Conservation (phyloP, 306 rosid genomes). For the Cotoneaster glaucophyllus region DNA sequence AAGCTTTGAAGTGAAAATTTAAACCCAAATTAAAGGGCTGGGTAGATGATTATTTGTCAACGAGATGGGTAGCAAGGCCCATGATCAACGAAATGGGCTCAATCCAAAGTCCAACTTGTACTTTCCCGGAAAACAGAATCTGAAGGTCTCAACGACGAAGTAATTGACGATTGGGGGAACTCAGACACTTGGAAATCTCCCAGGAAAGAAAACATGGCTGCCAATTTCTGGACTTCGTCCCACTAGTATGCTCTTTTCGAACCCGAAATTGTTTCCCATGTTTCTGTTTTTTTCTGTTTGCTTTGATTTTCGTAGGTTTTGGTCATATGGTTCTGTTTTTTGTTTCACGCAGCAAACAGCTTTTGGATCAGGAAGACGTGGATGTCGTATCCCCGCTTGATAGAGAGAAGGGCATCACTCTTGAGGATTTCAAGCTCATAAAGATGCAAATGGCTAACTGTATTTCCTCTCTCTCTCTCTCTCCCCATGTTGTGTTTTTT, state of each 20-base stretch:
- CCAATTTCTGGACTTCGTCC: constrained; percentile 93
- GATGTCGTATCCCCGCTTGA: constrained; percentile 73
- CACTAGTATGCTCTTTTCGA: constrained; percentile 50
- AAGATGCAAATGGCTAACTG: constrained; percentile 92
- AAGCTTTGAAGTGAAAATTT: too few species aligned
- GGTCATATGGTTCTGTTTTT: not conserved
- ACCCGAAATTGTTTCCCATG: not conserved
- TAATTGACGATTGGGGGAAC: constrained; percentile 1
- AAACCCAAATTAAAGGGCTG: too few species aligned
- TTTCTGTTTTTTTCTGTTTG: not conserved
- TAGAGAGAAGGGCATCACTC: constrained; percentile 75
- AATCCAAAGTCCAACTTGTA: not conserved
- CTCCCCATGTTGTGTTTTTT: not conserved
- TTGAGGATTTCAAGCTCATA: constrained; percentile 88
- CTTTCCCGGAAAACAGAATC: not conserved
- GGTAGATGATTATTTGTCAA: too few species aligned
- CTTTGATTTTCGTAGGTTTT: not conserved
- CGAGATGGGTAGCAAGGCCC: not conserved
- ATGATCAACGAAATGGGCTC: not conserved
- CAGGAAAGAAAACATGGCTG: constrained; percentile 50
- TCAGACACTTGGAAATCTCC: constrained; percentile 1
- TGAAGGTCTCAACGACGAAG: not conserved
- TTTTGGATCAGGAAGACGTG: constrained; percentile 81
- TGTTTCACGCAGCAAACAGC: constrained; percentile 56
- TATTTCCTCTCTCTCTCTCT: constrained; percentile 14